These are phyloP conservation scores for Sindora glabra DNA, from an alignment of 306 rosid genomes.

Conservation along the genomic window DNA sequence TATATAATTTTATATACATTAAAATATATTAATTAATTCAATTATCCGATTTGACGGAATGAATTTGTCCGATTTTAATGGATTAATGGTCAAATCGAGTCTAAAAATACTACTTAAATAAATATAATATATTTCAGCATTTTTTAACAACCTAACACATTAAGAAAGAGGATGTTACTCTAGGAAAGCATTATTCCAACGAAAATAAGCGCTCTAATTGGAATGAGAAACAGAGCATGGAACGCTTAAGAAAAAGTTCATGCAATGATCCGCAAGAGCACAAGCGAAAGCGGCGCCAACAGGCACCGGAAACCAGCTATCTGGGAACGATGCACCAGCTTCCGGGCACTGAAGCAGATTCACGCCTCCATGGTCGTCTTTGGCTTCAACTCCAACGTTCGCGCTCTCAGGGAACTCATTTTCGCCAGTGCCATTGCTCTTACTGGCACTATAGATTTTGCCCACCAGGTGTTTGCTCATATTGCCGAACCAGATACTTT, in stretches of 20 bases:
- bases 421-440: conserved; percentile 34
- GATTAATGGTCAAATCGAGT: no score
- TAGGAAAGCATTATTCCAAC: neutral
- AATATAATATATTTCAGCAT: no score
- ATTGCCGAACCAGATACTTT: conserved; percentile 39
- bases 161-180: no score
- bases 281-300: conserved; percentile 33
- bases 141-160: no score
- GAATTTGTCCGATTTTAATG: no score
- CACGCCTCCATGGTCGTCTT: conserved; percentile 55
- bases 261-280: conserved; percentile 51
- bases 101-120: no score
- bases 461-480: conserved; percentile 31
- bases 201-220: neutral
- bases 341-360: conserved; percentile 52
- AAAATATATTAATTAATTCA: no score
- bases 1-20: no score
- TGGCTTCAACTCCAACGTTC: conserved; percentile 48
- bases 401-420: conserved; percentile 46
- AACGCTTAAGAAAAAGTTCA: neutral
- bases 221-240: neutral
- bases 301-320: conserved; percentile 24
- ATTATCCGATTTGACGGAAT: no score
- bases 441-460: conserved; percentile 38
- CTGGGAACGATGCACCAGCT: conserved; percentile 41